Percentiles rank a stretch among this genome's conserved stretches.
Conservation (phyloP, 2,329 filamentous ascomycete genomes). For the Xylaria sp. region DNA sequence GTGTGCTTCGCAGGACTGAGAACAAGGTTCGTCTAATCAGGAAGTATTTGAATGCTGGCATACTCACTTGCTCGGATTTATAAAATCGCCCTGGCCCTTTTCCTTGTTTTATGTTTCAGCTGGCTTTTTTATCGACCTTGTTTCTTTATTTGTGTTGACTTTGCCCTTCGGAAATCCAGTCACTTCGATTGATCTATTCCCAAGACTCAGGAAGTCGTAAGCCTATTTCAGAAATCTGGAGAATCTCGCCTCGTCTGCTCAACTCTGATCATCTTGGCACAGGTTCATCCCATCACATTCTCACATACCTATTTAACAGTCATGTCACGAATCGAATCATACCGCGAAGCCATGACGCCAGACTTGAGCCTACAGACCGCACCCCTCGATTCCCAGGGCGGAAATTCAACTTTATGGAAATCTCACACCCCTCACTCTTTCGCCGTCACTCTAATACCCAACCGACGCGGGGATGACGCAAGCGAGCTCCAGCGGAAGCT, state of each 20-base stretch:
- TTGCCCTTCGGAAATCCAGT: no score
- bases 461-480: no score
- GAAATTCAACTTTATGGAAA: not conserved
- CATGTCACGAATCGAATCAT: not conserved
- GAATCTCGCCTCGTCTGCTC: not conserved
- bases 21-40: no score
- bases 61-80: no score
- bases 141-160: no score
- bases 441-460: not conserved
- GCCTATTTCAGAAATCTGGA: not conserved
- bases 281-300: no score
- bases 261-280: not conserved
- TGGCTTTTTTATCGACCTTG: no score
- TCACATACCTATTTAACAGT: no score
- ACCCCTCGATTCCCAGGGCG: not conserved
- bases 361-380: not conserved
- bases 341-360: not conserved
- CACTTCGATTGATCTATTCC: not conserved
- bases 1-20: no score
- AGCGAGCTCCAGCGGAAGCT: slow-evolving; percentile 20
- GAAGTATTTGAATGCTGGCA: no score
- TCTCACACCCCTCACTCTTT: not conserved
- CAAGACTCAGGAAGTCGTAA: not conserved
- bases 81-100: no score
- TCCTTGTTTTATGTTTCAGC: no score